Base-by-base conservation (phyloP, 805 yeast species). In the Saccharomycopsis synnaedendra region DNA sequence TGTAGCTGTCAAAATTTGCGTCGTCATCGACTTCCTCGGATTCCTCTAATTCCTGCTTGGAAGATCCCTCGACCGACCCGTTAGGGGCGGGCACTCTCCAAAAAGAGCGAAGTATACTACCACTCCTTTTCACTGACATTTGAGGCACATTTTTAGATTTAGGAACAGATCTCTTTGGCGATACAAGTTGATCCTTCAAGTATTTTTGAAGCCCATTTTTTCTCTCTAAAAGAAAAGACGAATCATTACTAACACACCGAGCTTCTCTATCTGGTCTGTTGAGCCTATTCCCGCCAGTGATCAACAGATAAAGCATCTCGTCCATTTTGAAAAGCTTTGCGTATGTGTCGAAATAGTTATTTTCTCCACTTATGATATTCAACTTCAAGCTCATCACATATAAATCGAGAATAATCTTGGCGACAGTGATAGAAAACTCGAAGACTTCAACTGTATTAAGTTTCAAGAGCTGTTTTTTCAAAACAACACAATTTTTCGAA, bases 381-480 rank as follows among this genome's bases (percentile, higher is more conserved):
- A 50, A 19, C 9, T 34, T 36, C 5, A 29, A 34, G 30, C 45
- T 41, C 39, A 51, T 40, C 11, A 36, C 8, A 30, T 36, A 43
- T 33, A 51, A 36, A 38, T 51, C 39, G 5, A 49, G 38, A 3
- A 42, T 32, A 3, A 51, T 30, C 32, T 51, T 51, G n/a, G 48
- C 47, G 9, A 49, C 28, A 7, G 46, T 5, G 28, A 49, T 34
- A 5, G 48, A 37, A 32, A 51, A 33, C 33, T 48, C 50, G 40
- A 51, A 51, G 9, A 49, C n/a, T 33, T 51, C 54, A 8, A 44
- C 27, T 32, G 44, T 39, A 28, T 43, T 51, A 33, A 42, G 36
- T 5, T 43, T 39, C 19, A 9, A n/a, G 19, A 51, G 27, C 3
- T 45, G 32, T 11, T 40, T 40, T 27, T 40, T 36, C 5, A 51